A percentile compares a stretch with the other conserved stretches of the same genome.
phyloP scores from a whole-genome alignment of 1,284 basidiomycete species.

The Rhodotorula sp. region DNA sequence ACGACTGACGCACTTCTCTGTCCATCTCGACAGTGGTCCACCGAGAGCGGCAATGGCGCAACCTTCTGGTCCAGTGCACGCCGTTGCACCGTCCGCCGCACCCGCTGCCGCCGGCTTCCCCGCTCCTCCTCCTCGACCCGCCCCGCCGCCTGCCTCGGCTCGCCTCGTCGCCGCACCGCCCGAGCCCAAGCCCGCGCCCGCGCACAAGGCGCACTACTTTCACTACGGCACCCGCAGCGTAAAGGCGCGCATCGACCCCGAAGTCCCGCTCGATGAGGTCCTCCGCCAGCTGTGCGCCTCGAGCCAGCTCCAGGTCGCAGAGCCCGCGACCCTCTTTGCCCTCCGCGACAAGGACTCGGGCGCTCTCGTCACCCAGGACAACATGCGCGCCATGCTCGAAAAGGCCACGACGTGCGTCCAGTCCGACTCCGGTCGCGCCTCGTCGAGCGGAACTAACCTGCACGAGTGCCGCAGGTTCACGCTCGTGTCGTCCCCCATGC shows the following conservation, averaged over 20 bases:
- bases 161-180: neutral
- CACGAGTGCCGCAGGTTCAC: conserved; percentile 51
- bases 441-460: neutral
- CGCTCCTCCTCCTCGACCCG: neutral
- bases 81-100: neutral
- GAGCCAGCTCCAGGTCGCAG: conserved; percentile 66
- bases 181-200: neutral
- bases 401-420: conserved; percentile 12
- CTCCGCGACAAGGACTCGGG: conserved; percentile 78
- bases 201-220: conserved; percentile 15
- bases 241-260: conserved; percentile 45
- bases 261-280: conserved; percentile 47
- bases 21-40: no score
- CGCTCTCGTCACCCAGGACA: conserved; percentile 88
- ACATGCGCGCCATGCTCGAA: conserved; percentile 53
- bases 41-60: no score
- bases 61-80: neutral
- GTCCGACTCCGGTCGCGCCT: no score
- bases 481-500: conserved; percentile 74
- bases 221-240: conserved; percentile 36
- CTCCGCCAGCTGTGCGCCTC: conserved; percentile 51
- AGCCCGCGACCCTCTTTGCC: conserved; percentile 76
- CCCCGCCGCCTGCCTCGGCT: neutral
- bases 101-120: neutral
- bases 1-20: no score